These are phyloP conservation scores for Pulveroboletus frians DNA, from an alignment of 768 basidiomycete species.

Conservation along the genomic window DNA sequence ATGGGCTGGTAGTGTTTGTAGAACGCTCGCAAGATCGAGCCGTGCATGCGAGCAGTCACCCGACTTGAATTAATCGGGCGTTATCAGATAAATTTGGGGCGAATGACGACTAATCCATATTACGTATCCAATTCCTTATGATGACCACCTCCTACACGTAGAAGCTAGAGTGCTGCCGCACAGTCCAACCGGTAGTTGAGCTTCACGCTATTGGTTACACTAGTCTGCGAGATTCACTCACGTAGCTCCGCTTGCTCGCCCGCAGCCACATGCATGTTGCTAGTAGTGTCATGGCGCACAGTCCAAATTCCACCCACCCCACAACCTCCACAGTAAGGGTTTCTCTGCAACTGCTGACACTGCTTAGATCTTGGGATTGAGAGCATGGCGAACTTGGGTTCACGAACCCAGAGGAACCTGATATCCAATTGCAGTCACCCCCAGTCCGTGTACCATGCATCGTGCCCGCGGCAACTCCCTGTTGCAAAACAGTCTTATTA, in stretches of 20 bases:
- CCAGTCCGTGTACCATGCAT: slow-evolving; percentile 62
- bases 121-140: background rate
- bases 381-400: slow-evolving; percentile 21
- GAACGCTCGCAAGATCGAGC: slow-evolving; percentile 1
- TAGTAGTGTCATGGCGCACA: slow-evolving; percentile 52
- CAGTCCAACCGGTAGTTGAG: slow-evolving; percentile 18
- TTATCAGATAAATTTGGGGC: slow-evolving; percentile 25
- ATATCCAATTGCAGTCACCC: slow-evolving; percentile 49
- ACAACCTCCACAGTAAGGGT: slow-evolving; percentile 68
- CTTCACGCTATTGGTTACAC: slow-evolving; percentile 29
- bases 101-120: slow-evolving; percentile 18
- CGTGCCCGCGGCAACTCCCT: slow-evolving; percentile 66
- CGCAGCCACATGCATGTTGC: slow-evolving; percentile 53
- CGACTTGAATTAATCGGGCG: background rate
- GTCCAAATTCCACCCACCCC: slow-evolving; percentile 69
- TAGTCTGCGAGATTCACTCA: slow-evolving; percentile 40
- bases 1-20: slow-evolving; percentile 31
- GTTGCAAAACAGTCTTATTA: slow-evolving; percentile 6
- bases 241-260: slow-evolving; percentile 33
- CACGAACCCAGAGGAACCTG: slow-evolving; percentile 31
- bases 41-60: background rate
- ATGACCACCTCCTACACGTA: slow-evolving; percentile 23
- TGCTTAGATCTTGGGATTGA: slow-evolving; percentile 19
- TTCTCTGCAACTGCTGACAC: slow-evolving; percentile 54
- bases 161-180: slow-evolving; percentile 31